Evolutionary conservation across 768 basidiomycete species (phyloP).

Genomic region (Xanthoconium purpureum): DNA sequence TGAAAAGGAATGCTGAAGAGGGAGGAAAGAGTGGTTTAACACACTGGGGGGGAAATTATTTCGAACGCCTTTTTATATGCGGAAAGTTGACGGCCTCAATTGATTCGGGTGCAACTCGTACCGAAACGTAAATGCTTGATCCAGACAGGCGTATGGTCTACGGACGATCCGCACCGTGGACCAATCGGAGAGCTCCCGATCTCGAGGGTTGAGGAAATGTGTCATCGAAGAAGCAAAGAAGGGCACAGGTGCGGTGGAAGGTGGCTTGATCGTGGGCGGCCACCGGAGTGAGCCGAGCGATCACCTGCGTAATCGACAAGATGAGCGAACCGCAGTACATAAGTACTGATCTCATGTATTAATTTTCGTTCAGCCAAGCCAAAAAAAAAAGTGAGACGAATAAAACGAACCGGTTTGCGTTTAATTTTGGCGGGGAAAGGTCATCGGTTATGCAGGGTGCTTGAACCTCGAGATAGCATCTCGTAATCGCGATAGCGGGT

Average conservation of each 20-base stretch:
- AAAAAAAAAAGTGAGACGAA: too few species aligned
- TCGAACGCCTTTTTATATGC: conserved; percentile 23
- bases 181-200: conserved; percentile 8
- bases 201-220: neutral
- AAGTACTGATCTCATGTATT: too few species aligned
- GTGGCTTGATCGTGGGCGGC: neutral
- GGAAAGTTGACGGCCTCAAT: neutral
- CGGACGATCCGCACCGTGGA: neutral
- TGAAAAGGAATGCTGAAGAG: neutral
- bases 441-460: neutral
- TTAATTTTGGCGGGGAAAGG: neutral
- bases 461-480: neutral
- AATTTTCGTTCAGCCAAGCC: too few species aligned
- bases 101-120: neutral
- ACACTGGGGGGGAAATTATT: neutral
- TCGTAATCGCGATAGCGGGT: neutral
- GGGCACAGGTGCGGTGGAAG: neutral
- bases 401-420: conserved; percentile 4
- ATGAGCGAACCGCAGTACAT: neutral
- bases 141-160: neutral
- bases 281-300: neutral
- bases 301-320: conserved; percentile 12
- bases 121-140: conserved; percentile 7
- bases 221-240: neutral
- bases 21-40: neutral